Base-by-base conservation (phyloP, 2,329 filamentous ascomycete species). In the Fusarium oligoseptatum region DNA sequence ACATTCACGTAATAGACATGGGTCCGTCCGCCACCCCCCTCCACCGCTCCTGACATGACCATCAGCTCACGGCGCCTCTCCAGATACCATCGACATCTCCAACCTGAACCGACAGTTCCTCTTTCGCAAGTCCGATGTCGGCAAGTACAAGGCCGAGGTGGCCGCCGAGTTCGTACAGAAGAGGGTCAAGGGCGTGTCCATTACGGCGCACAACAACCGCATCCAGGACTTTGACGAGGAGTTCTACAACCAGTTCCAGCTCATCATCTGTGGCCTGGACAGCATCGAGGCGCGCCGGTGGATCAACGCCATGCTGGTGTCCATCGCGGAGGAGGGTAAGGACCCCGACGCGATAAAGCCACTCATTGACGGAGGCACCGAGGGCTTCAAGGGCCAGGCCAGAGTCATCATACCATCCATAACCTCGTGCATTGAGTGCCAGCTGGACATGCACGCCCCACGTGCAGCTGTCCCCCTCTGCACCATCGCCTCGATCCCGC, bases 1-100 rank as follows among this genome's bases (percentile, higher is more conserved):
- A 98, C 80, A 98, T 99, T 76, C 95, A 99, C 86, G 97, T 99
- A 68, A 98, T 99, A 79, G 97, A 99, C 85, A 99, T 99, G 97
- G 94, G 93, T 93, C 84, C 68, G 87, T 81, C n/a, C 17, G 36
- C 24, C 12, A 45, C 52, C 34, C 20, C 20, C 27, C 41, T 39
- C 36, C 45, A 32, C 9, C 34, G 34, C 41, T 15, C 27, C 29
- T 45, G 41, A 45, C 41, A 45, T 20, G 36, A 63, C 43, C 27
- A 65, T 52, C 41, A 17, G 60, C 74, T 77, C 60, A 72, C 76
- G 43, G 60, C 32, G 27, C 2, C 2, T 52, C 50, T 52, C 11
- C 76, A 95, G 95, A 99, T 83, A 99, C 96, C 1, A 99, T 99
- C 83, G 97, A 99, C 81, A 96, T 99, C 70, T 98, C 95, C 60